Evolutionary conservation across 768 basidiomycete species (phyloP).

Genomic region (Podaxis sp.): DNA sequence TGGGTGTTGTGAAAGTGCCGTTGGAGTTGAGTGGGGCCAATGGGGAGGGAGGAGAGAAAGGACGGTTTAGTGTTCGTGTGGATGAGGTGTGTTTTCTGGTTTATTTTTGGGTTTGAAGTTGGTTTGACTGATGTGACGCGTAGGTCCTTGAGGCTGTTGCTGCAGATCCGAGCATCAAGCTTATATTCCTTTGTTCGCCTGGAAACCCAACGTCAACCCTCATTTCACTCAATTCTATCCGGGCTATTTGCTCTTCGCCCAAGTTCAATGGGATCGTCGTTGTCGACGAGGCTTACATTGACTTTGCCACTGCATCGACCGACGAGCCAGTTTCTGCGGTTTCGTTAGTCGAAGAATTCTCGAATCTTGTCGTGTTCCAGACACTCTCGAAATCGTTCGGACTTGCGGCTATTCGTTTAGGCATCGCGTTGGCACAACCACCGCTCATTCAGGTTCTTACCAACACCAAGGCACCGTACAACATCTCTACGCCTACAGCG

Average conservation of each 20-base stretch:
- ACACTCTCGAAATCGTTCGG: slow-evolving; percentile 97
- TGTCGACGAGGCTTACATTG: slow-evolving; percentile 97
- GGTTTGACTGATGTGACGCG: not conserved
- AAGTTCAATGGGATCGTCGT: slow-evolving; percentile 89
- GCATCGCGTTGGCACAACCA: slow-evolving; percentile 87
- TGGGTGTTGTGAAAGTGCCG: slow-evolving; percentile 75
- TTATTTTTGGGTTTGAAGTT: slow-evolving; percentile 3
- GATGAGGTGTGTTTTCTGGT: slow-evolving; percentile 58
- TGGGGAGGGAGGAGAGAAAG: slow-evolving; percentile 74
- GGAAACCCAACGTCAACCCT: slow-evolving; percentile 95
- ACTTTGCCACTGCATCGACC: slow-evolving; percentile 63
- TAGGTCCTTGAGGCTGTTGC: slow-evolving; percentile 74
- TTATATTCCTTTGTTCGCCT: slow-evolving; percentile 94
- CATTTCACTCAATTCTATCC: slow-evolving; percentile 70
- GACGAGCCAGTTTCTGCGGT: slow-evolving; percentile 55
- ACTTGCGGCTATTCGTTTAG: slow-evolving; percentile 90
- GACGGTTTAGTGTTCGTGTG: slow-evolving; percentile 72
- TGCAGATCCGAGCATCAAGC: slow-evolving; percentile 77
- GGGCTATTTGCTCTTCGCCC: slow-evolving; percentile 71
- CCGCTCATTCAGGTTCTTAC: slow-evolving; percentile 87
- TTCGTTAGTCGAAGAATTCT: slow-evolving; percentile 73
- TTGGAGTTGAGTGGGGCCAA: slow-evolving; percentile 55
- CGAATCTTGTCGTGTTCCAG: slow-evolving; percentile 93
- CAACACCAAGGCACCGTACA: slow-evolving; percentile 98
- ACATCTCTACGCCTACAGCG: slow-evolving; percentile 90